These are phyloP conservation scores for Tillandsia leiboldiana DNA, from an alignment of 176 grass and related monocot species.

Conservation along the genomic window DNA sequence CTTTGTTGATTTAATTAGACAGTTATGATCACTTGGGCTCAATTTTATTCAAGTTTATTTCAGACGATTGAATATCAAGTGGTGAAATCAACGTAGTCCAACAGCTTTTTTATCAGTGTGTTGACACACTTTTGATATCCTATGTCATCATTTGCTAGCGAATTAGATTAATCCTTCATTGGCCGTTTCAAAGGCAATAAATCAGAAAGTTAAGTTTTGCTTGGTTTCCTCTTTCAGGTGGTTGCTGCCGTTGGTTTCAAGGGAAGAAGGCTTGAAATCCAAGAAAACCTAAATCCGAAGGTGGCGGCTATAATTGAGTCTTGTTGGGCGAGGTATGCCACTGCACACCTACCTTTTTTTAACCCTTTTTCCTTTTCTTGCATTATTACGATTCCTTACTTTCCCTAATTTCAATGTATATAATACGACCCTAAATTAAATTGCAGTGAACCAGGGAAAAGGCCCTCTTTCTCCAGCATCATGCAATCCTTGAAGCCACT, in stretches of 20 bases:
- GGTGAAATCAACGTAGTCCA: too few species aligned
- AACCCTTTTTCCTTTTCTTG: constrained; percentile 6
- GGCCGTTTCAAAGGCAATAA: too few species aligned
- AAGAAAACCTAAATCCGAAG: constrained; percentile 64
- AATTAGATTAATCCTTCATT: too few species aligned
- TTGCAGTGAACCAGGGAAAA: constrained; percentile 59
- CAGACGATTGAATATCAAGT: too few species aligned
- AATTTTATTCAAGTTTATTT: too few species aligned
- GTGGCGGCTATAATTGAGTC: constrained; percentile 71
- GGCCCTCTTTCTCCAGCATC: constrained; percentile 63
- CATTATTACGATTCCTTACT: neutral
- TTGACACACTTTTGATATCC: too few species aligned
- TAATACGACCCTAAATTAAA: neutral
- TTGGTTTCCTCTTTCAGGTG: constrained; percentile 35
- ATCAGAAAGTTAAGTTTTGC: neutral
- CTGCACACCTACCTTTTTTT: neutral
- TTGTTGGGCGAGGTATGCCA: constrained; percentile 81
- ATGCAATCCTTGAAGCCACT: constrained; percentile 67
- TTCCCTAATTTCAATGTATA: neutral
- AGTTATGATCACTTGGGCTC: too few species aligned
- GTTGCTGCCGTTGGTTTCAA: constrained; percentile 95
- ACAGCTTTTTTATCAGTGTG: too few species aligned
- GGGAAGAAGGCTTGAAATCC: constrained; percentile 80
- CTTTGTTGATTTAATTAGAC: too few species aligned
- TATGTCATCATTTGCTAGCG: too few species aligned